phyloP scores from a whole-genome alignment of 805 yeast genomes.

The Pichia manshurica region DNA sequence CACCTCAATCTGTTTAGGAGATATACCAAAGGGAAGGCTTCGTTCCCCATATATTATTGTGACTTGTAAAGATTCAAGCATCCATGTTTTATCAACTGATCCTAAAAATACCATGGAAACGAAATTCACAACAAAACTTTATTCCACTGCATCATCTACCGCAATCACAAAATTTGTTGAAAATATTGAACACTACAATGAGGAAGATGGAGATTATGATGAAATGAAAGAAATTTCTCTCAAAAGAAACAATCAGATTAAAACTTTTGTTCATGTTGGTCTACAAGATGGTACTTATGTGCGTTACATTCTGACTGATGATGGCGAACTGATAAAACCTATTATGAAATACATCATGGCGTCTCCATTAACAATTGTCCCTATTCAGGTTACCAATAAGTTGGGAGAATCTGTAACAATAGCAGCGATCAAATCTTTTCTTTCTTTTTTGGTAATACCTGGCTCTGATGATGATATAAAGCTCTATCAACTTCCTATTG shows the following conservation, averaged over 20 bases:
- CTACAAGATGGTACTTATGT: conserved; percentile 79
- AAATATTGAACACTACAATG: conserved; percentile 28
- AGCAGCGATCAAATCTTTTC: conserved; percentile 1
- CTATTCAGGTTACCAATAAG: conserved; percentile 1
- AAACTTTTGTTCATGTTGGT: conserved; percentile 62
- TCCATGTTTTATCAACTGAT: conserved; percentile 61
- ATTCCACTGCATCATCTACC: conserved; percentile 40
- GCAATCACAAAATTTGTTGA: conserved; percentile 23
- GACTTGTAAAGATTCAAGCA: conserved; percentile 64
- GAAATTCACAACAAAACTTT: conserved; percentile 59
- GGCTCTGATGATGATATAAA: conserved; percentile 28
- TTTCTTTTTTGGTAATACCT: conserved; percentile 9
- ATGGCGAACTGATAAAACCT: conserved; percentile 57
- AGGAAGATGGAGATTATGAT: conserved; percentile 4
- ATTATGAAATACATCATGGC: conserved; percentile 4
- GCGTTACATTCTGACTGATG: conserved; percentile 50
- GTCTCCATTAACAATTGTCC: not conserved
- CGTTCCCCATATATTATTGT: conserved; percentile 58
- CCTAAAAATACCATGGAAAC: conserved; percentile 54
- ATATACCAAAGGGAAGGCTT: conserved; percentile 40
- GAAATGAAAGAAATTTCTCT: conserved; percentile 8
- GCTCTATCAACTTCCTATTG: conserved; percentile 43
- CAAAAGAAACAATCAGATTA: conserved; percentile 10
- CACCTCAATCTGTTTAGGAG: conserved; percentile 45
- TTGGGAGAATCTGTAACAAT: not conserved